Conservation (phyloP, 495 filamentous ascomycete genomes). For the Friedmanniomyces simplex region DNA sequence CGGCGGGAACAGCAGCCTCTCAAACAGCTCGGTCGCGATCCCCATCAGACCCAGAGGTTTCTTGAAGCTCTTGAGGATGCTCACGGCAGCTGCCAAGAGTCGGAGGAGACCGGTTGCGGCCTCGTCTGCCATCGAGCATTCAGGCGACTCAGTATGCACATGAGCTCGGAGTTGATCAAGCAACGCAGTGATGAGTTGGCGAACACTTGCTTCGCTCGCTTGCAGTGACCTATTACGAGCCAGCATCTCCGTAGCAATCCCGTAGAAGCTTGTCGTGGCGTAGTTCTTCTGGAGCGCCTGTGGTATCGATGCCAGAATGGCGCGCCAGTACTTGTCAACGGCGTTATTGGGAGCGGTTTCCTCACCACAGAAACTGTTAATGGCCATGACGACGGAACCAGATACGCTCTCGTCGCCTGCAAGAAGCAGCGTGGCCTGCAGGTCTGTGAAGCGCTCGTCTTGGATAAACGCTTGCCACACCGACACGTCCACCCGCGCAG, state of each 20-base stretch:
- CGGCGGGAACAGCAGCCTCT: slow-evolving; percentile 7
- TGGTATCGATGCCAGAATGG: not conserved
- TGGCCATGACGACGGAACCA: not conserved
- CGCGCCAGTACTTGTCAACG: not conserved
- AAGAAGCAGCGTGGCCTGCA: slow-evolving; percentile 3
- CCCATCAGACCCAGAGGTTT: slow-evolving; percentile 6
- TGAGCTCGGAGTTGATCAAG: not conserved
- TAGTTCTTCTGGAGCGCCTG: not conserved
- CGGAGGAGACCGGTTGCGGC: slow-evolving; percentile 4
- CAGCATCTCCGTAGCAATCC: slow-evolving; percentile 3
- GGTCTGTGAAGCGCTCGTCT: not conserved
- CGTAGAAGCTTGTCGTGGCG: slow-evolving; percentile 1
- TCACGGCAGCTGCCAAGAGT: not conserved
- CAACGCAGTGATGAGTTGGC: not conserved
- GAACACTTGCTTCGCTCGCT: not conserved
- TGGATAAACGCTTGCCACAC: not conserved
- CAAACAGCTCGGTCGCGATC: not conserved
- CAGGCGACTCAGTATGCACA: slow-evolving; percentile 3
- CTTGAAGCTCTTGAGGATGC: slow-evolving; percentile 8
- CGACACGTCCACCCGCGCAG: not conserved
- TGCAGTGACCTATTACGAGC: not conserved
- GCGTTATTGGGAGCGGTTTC: not conserved
- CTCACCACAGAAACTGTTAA: slow-evolving; percentile 4
- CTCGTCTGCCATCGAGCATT: slow-evolving; percentile 1
- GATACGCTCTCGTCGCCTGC: not conserved